Evolutionary conservation across 2,329 filamentous ascomycete species (phyloP).

Genomic region (Akanthomyces dipterigenus): DNA sequence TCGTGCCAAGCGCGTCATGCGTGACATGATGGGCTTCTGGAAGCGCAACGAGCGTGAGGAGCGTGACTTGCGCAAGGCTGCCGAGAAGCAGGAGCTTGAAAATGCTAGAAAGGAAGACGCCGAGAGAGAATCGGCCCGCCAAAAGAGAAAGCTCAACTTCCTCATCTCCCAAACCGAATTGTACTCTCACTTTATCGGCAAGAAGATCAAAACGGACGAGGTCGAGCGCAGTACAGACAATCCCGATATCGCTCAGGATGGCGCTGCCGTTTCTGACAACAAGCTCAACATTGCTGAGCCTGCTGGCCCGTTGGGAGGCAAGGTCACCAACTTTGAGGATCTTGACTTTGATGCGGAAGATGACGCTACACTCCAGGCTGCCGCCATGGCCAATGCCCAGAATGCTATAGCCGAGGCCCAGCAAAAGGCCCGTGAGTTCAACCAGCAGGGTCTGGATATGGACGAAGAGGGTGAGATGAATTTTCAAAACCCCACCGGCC

Average conservation of each 20-base stretch:
- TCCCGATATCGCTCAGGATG: constrained; percentile 56
- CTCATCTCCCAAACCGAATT: constrained; percentile 97
- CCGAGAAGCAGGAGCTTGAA: constrained; percentile 92
- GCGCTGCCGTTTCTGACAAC: constrained; percentile 32
- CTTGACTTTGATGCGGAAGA: constrained; percentile 95
- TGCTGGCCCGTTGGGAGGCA: constrained; percentile 49
- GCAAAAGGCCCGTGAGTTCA: constrained; percentile 87
- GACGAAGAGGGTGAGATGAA: constrained; percentile 98
- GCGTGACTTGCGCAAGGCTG: constrained; percentile 85
- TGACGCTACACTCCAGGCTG: constrained; percentile 70
- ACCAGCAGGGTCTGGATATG: constrained; percentile 62
- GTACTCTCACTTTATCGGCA: constrained; percentile 98
- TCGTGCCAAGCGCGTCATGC: constrained; percentile 94
- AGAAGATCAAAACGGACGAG: constrained; percentile 97
- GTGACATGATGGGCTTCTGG: constrained; percentile 99
- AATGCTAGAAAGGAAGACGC: constrained; percentile 95
- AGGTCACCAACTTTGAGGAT: constrained; percentile 90
- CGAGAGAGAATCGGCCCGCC: constrained; percentile 91
- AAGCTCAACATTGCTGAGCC: constrained; percentile 46
- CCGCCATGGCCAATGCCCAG: constrained; percentile 92
- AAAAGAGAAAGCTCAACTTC: constrained; percentile 99
- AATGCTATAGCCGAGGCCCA: constrained; percentile 93
- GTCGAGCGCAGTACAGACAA: constrained; percentile 87
- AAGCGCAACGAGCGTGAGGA: constrained; percentile 98
- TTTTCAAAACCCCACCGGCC: constrained; percentile 95